Conservation (phyloP, 768 basidiomycete genomes). For the Lyophyllum atratum region DNA sequence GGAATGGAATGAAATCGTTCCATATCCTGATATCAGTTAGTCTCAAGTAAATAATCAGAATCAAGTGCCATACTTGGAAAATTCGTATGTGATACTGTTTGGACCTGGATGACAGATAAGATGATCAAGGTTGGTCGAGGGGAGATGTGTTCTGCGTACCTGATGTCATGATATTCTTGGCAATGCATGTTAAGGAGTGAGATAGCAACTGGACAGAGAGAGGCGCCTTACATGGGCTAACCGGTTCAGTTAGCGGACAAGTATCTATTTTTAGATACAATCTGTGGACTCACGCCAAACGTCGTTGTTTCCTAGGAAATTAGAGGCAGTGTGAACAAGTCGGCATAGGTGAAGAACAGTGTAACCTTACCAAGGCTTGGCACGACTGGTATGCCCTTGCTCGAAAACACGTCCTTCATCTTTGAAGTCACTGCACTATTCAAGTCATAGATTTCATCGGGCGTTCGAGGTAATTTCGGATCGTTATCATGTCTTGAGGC, state of each 20-base stretch:
- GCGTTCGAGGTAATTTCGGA: slow-evolving; percentile 75
- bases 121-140: slow-evolving; percentile 13
- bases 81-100: slow-evolving; percentile 68
- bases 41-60: slow-evolving; percentile 12
- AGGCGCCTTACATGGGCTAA: slow-evolving; percentile 57
- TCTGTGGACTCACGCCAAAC: slow-evolving; percentile 69
- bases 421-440: slow-evolving; percentile 67
- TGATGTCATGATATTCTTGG: slow-evolving; percentile 66
- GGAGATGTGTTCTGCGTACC: slow-evolving; percentile 35
- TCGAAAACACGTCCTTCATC: slow-evolving; percentile 75
- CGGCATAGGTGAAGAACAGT: background rate
- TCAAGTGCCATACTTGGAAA: slow-evolving; percentile 55
- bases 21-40: slow-evolving; percentile 59
- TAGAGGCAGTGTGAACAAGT: slow-evolving; percentile 1
- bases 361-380: slow-evolving; percentile 67
- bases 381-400: slow-evolving; percentile 73
- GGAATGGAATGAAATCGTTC: slow-evolving; percentile 78
- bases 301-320: slow-evolving; percentile 79
- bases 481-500: slow-evolving; percentile 79
- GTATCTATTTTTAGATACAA: slow-evolving; percentile 3
- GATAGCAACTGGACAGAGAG: slow-evolving; percentile 6
- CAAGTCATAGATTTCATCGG: slow-evolving; percentile 73
- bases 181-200: slow-evolving; percentile 16
- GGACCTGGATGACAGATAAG: slow-evolving; percentile 46
- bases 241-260: slow-evolving; percentile 13